Base-by-base conservation (phyloP, 768 basidiomycete species). In the Hygrophoropsis aurantiaca region DNA sequence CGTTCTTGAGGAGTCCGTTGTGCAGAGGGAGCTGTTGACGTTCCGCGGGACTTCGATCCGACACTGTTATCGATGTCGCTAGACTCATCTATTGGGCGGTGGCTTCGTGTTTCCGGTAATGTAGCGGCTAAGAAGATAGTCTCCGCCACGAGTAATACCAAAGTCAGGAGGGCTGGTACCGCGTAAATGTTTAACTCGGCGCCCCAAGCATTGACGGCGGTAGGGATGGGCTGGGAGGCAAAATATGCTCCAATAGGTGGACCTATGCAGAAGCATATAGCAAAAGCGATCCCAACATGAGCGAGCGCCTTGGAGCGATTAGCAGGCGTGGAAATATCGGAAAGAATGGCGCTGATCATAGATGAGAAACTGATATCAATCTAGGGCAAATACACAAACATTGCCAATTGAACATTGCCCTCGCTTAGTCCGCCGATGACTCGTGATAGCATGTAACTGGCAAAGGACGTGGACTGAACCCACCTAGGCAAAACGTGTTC, bases 241-340 rank as follows among this genome's bases (percentile, higher is more conserved):
- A 97, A 94, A 71, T 94, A 95, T 2, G 95, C 95, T 42, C 95
- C 95, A 47, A 99, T 85, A 13, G 92, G 90, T 25, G 95, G 95
- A 5, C 92, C 91, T 41, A 91, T 82, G 64, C 82, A 85, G 69
- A 97, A 98, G 64, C 93, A 95, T 41, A 97, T 84, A 13, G 93
- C 90, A 59, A 99, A 99, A 0, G 97, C 95, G 38, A 98, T 90
- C 11, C 97, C 95, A 37, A 99, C 87, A 49, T 95, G 80, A 1
- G 97, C 89, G 15, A 99, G 81, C 4, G 90, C 85, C 61, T 80
- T 87, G 3, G 91, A 87, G 18, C 95, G 85, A 39, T 85, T 87
- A 16, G 79, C 78, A 3, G 88, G 78, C 1, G 85, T 79, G 1
- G 92, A 90, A 34, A 97, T 81, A 62, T 98, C 95, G 19, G 93